Conservation (phyloP, 768 basidiomycete species). For the Boletus reticuloceps region DNA sequence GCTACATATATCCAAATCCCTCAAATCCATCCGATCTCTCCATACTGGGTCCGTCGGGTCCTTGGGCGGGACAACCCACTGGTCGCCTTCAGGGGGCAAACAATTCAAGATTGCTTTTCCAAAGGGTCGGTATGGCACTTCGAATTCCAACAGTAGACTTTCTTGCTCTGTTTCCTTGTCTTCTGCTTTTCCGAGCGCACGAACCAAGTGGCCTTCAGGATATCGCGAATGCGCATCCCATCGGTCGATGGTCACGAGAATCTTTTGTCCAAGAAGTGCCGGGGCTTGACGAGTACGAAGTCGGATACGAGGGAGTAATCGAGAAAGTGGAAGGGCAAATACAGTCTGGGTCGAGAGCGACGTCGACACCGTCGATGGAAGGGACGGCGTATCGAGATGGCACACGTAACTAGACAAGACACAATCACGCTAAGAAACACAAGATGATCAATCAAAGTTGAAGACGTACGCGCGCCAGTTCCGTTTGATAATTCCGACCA, state of each 20-base stretch:
- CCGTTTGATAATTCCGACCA: constrained; percentile 91
- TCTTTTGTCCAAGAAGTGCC: constrained; percentile 84
- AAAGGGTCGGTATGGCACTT: constrained; percentile 94
- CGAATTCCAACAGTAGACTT: constrained; percentile 88
- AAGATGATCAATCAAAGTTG: not conserved
- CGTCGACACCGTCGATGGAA: constrained; percentile 73
- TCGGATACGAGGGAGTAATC: constrained; percentile 89
- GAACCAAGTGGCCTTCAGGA: constrained; percentile 96
- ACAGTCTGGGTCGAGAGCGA: constrained; percentile 88
- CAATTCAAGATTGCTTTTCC: constrained; percentile 94
- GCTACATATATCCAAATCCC: constrained; percentile 86
- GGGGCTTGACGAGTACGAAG: constrained; percentile 95
- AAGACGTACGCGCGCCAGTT: constrained; percentile 88
- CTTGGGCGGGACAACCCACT: constrained; percentile 90
- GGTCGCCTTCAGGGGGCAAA: constrained; percentile 83
- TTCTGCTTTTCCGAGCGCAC: constrained; percentile 85
- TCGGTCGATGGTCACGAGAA: constrained; percentile 90
- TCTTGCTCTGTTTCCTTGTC: constrained; percentile 97
- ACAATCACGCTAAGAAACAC: not conserved
- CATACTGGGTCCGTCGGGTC: constrained; percentile 51
- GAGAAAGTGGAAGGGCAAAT: constrained; percentile 91
- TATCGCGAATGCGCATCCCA: constrained; percentile 89
- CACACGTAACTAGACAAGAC: constrained; percentile 71
- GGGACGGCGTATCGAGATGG: constrained; percentile 87
- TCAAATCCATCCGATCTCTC: constrained; percentile 84